Evolutionary conservation across 148 eudicot species (phyloP), one percentile per base, ranked within the genome.

Genomic region (Rhododendron molle): DNA sequence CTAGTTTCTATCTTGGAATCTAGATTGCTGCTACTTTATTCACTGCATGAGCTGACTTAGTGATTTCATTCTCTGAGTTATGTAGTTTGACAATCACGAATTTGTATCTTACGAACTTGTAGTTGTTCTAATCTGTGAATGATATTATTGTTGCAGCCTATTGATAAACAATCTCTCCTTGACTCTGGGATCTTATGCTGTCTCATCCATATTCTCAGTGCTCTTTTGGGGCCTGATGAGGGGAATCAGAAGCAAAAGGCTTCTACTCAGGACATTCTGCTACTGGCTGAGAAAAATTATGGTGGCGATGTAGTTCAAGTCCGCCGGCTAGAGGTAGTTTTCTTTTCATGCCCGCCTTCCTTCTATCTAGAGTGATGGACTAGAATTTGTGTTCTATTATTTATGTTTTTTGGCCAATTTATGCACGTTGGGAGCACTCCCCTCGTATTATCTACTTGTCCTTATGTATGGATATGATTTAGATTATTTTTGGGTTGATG

Each of bases 181-280:
- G 99, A 97, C 92, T 94, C 99, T 89, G 99, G 99, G 84, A 94
- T 97, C 65, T 89, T 97, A 79, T 93, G 98, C 88, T 97, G 99
- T 87, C 98, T 97, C 85, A 92, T 97, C 84, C 90, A 93, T 91
- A 90, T 95, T 83, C 92, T 97, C 67, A 94, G 89, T 92, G 93
- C 98, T 88, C 96, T 97, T 90, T 88, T 97, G 92, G 93, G 92
- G 84, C 89, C 94, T 67, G 86, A 79, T 90, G 95, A 89, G 52
- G 90, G 88, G 60, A 88, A 78, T 86, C 83, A 49, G 43, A 85
- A 88, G 71, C 87, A 86, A 77, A 92, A 85, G 81, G 85, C 69
- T 88, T 79, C 83, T 86, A 83, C 86, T 80, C 50, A 83, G 84
- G 89, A 89, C 82, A 87, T 85, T 76, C 71, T 82, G 32, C 56